Evolutionary conservation across 805 yeast genomes (phyloP).

Genomic region (Ogataea paradorogensis): DNA sequence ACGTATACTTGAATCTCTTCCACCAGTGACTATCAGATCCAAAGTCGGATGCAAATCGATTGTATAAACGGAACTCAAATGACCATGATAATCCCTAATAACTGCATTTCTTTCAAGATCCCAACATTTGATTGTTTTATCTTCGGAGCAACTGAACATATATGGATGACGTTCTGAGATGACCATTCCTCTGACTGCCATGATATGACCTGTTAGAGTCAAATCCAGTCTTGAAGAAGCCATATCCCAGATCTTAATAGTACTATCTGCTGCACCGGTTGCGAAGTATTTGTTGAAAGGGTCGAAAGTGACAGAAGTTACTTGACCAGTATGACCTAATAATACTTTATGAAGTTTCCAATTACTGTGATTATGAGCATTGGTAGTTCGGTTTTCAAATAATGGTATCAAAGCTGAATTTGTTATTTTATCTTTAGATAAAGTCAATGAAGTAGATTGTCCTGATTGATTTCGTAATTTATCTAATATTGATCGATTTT

Average conservation of each 20-base stretch:
- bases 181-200: conserved; percentile 78
- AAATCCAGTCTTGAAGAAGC: conserved; percentile 67
- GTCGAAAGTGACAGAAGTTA: conserved; percentile 75
- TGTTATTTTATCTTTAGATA: conserved; percentile 14
- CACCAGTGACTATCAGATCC: conserved; percentile 81
- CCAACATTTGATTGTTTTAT: conserved; percentile 92
- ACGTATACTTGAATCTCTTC: conserved; percentile 80
- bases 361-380: conserved; percentile 46
- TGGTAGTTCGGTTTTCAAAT: conserved; percentile 7
- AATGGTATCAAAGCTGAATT: conserved; percentile 25
- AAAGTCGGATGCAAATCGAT: conserved; percentile 84
- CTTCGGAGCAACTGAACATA: conserved; percentile 89
- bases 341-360: conserved; percentile 76
- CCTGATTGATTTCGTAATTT: conserved; percentile 4
- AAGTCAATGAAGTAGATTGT: conserved; percentile 1
- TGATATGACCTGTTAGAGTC: conserved; percentile 84
- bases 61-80: conserved; percentile 82
- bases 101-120: conserved; percentile 84
- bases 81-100: conserved; percentile 90
- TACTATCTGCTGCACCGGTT: conserved; percentile 85
- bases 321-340: conserved; percentile 93
- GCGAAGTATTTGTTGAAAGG: conserved; percentile 90
- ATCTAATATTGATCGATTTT: conserved; percentile 7
- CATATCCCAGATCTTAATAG: conserved; percentile 89
- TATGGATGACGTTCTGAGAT: conserved; percentile 80